Base-by-base conservation (phyloP, 176 grass and related monocot genomes). In the Bromus sterilis region DNA sequence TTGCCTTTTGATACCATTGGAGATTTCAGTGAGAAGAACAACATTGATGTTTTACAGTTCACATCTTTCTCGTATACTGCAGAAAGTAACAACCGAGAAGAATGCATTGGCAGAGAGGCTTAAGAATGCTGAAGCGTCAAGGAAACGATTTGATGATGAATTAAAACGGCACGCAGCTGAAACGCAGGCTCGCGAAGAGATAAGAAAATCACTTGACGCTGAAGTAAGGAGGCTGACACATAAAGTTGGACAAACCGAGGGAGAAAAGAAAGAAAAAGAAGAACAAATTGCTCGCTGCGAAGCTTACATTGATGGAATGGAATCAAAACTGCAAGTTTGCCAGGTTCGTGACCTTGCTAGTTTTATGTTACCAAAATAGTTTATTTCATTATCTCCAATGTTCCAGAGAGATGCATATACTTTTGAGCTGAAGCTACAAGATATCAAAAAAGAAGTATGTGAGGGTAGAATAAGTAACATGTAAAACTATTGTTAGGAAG, bases 61-160 rank as follows among this genome's bases (percentile, higher is more conserved):
- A 34, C 51, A 78, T 85, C 26, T 6, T 66, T 61, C 69, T 68
- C 83, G 59, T 51, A 53, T 72, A 51, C 53, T 89, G 63, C 86
- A 99, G 96, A 95, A 86, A 90, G 65, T 93, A 80, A 87, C 73
- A n/a, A 93, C 88, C 77, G 96, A 99, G 79, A 99, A 99, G 78
- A 95, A 84, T 87, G 79, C 82, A 33, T 66, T 99, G 80, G 85
- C 86, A 75, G 96, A 95, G 80, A 86, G 84, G 13, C 63, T 99
- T 61, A 95, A 91, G 89, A 91, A 61, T 84, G 83, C 89, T 76
- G 96, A 99, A 91, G 60, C 82, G 89, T 91, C 79, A 80, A 81
- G 85, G 60, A 99, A 85, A 89, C 89, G 78, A 80, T 80, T 89
- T 58, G 93, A 99, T 42, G 93, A 99, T 77, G 93, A 93, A 93